Evolutionary conservation across 148 eudicot genomes (phyloP).

Genomic region (Oxyria digyna): DNA sequence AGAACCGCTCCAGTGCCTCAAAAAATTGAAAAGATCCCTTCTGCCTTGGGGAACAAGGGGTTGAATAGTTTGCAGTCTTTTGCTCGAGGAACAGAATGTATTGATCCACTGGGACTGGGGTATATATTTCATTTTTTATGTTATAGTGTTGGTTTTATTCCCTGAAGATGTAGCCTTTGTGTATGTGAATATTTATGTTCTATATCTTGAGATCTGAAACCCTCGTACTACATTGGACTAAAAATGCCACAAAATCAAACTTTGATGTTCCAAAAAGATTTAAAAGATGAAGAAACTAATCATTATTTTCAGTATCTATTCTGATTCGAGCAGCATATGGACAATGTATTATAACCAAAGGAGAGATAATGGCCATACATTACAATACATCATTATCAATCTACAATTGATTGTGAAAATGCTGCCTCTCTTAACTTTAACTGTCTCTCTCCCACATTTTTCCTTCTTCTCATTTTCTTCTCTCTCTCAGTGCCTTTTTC

Average conservation of each 20-base stretch:
- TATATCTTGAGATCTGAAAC: not conserved
- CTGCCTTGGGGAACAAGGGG: slow-evolving; percentile 41
- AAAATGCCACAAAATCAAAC: not conserved
- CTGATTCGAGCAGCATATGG: not conserved
- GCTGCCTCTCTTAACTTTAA: not conserved
- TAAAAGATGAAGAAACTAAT: too few relatives aligned
- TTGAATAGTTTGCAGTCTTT: slow-evolving; percentile 66
- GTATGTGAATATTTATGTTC: not conserved
- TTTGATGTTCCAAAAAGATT: not conserved
- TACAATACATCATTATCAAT: not conserved
- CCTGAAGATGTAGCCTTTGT: not conserved
- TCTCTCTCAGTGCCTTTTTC: too few relatives aligned
- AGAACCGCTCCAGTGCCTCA: slow-evolving; percentile 52
- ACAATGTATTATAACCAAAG: not conserved
- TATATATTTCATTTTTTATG: slow-evolving; percentile 14
- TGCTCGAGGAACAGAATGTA: slow-evolving; percentile 91
- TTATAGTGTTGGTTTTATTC: not conserved
- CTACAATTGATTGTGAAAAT: not conserved
- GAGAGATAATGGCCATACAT: not conserved
- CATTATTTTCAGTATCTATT: too few relatives aligned
- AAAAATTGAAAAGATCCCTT: slow-evolving; percentile 50
- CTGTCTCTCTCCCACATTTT: too few relatives aligned
- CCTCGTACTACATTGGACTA: not conserved
- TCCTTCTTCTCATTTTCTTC: too few relatives aligned
- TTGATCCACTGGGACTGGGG: slow-evolving; percentile 97